Base-by-base conservation (phyloP, 164 flowering plant species). In the Vitis rotundifolia region DNA sequence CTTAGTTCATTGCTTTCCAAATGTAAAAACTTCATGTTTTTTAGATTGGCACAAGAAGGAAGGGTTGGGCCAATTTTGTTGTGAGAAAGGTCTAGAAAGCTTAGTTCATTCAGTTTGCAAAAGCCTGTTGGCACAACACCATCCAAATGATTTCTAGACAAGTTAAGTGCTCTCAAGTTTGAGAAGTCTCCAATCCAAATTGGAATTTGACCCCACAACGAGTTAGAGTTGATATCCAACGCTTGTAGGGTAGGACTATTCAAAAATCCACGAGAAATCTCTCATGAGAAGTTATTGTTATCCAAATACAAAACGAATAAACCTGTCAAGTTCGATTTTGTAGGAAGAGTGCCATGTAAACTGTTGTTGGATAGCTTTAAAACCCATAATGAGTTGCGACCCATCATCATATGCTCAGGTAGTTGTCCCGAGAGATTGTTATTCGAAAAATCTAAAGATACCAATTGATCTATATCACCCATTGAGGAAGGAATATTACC, bases 201-300 rank as follows among this genome's bases (percentile, higher is more conserved):
- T 9, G 77, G 77, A 60, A 70, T n/a, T 3, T 54, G 26, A 8
- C 69, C 69, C 11, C n/a, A 1, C 3, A 67, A 9, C 11, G 3
- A n/a, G 29, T 67, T 67, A 12, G 16, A 3, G 9, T 52, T 44
- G 18, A 67, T 44, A 16, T 67, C 61, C 52, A 67, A 47, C 1
- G 1, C 0, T 5, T 9, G 8, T n/a, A 55, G 37, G 11, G 0
- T 1, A 37, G 5, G n/a, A 31, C 50, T 16, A 2, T 44, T 67
- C 2, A 26, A 67, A 61, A 67, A 67, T 3, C 69, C 15, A 12
- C 44, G 9, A 55, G 52, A 15, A n/a, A 67, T 67, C 5, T 37
- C 26, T 11, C 61, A 53, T 0, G 37, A 31, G 37, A 67, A 67
- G 22, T 44, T 4, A 37, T 67, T 67, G 15, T 13, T 11, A 13